phyloP scores from a whole-genome alignment of 208 protist genomes.

The Leishmania gerbilli region DNA sequence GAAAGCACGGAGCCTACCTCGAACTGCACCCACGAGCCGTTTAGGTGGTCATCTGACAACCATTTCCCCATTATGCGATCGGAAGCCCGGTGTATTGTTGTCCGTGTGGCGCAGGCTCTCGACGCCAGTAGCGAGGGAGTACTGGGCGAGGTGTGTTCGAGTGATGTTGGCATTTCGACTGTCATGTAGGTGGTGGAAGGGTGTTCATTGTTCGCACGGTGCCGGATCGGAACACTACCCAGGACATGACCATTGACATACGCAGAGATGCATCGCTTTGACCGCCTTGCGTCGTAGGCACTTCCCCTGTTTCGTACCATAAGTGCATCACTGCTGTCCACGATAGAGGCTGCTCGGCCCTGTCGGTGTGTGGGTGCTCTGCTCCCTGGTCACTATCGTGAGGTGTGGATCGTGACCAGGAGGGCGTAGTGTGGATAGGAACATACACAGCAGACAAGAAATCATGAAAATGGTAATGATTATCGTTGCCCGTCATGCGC shows the following conservation, averaged over 20 bases:
- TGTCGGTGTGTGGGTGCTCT: no score
- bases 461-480: not conserved
- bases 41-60: no score
- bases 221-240: not conserved
- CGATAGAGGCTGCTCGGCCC: no score
- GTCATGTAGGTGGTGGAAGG: not conserved
- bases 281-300: not conserved
- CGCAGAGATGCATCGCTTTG: no score
- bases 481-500: not conserved
- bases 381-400: no score
- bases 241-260: not conserved
- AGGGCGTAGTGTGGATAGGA: no score
- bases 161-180: not conserved
- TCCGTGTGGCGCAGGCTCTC: not conserved
- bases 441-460: not conserved
- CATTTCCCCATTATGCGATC: not conserved
- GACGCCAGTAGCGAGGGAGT: not conserved
- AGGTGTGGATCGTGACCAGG: no score
- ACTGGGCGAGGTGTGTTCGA: not conserved
- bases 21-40: not conserved
- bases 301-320: rapidly evolving
- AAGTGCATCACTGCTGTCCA: not conserved
- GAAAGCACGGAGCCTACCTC: not conserved
- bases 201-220: not conserved
- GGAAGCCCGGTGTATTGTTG: no score